phyloP scores from a whole-genome alignment of 2,329 filamentous ascomycete genomes.

The Hypomyces rosellus region DNA sequence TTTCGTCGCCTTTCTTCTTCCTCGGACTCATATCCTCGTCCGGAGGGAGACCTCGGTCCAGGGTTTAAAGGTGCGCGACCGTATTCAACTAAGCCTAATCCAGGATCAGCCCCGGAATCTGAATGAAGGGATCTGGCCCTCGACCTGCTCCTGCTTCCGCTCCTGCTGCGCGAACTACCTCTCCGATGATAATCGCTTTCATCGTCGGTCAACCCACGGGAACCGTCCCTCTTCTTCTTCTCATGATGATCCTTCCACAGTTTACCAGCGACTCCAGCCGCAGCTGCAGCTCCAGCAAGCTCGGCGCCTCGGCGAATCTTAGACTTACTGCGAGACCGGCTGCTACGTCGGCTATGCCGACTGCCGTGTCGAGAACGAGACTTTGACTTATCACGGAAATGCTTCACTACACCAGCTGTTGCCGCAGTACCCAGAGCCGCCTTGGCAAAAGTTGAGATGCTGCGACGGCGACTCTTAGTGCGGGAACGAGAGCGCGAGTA shows the following conservation, averaged over 20 bases:
- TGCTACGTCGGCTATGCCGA: conserved; percentile 19
- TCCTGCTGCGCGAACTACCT: conserved; percentile 29
- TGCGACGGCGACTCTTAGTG: conserved; percentile 36
- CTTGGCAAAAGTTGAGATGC: conserved; percentile 47
- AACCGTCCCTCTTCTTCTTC: conserved; percentile 31
- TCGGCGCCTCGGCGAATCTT: conserved; percentile 49
- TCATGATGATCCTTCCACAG: conserved; percentile 55
- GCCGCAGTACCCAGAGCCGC: conserved; percentile 53
- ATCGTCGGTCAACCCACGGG: conserved; percentile 28
- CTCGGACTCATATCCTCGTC: conserved; percentile 42
- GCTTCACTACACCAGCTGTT: conserved; percentile 51
- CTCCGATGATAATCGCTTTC: conserved; percentile 29
- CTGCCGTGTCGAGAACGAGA: conserved; percentile 23
- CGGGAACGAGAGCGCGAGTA: conserved; percentile 35
- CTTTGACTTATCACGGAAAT: conserved; percentile 48
- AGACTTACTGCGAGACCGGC: conserved; percentile 39
- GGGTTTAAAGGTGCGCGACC: conserved; percentile 51
- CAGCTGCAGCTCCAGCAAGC: conserved; percentile 54
- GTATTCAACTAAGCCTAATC: conserved; percentile 64
- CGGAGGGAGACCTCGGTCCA: conserved; percentile 28
- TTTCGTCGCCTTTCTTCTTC: conserved; percentile 37
- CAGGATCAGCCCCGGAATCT: conserved; percentile 53
- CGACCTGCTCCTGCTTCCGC: conserved; percentile 45
- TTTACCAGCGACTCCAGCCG: conserved; percentile 55
- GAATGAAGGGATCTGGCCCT: conserved; percentile 43